These are phyloP conservation scores for Bryoglossum gracile DNA, from an alignment of 495 filamentous ascomycete species.

Conservation along the genomic window DNA sequence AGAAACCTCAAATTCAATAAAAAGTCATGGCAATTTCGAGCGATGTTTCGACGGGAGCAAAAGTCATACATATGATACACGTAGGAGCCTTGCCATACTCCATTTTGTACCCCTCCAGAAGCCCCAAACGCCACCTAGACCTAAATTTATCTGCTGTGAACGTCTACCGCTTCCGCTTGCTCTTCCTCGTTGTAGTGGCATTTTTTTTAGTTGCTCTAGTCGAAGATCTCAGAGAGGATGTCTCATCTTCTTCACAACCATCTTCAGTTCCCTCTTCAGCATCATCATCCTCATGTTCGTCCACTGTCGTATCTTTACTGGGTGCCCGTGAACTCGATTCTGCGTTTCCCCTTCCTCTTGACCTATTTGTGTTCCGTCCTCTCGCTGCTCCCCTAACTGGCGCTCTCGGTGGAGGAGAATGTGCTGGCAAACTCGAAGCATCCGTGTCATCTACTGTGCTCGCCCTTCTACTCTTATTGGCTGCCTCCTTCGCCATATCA, in stretches of 20 bases:
- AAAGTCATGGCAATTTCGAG: too few relatives aligned
- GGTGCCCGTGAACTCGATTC: slow-evolving; percentile 20
- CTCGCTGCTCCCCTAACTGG: slow-evolving; percentile 13
- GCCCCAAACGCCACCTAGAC: too few relatives aligned
- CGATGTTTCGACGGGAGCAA: too few relatives aligned
- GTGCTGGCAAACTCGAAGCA: too few relatives aligned
- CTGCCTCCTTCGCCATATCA: too few relatives aligned
- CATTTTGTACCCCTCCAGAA: too few relatives aligned
- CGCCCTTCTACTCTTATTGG: slow-evolving; percentile 34
- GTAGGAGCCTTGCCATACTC: too few relatives aligned
- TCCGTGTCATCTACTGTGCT: slow-evolving; percentile 53
- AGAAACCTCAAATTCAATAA: too few relatives aligned
- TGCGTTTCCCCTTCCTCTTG: slow-evolving; percentile 12
- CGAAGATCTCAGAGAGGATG: slow-evolving; percentile 15
- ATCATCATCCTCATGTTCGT: slow-evolving; percentile 19
- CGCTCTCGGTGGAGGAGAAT: slow-evolving; percentile 20
- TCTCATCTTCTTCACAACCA: slow-evolving; percentile 20
- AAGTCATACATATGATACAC: too few relatives aligned
- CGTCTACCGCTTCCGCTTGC: slow-evolving; percentile 20
- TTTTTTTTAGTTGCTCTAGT: slow-evolving; percentile 13
- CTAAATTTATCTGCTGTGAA: too few relatives aligned
- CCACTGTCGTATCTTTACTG: slow-evolving; percentile 25
- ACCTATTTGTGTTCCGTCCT: slow-evolving; percentile 15
- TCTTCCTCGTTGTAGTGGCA: slow-evolving; percentile 20
- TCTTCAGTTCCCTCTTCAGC: slow-evolving; percentile 22